Base-by-base conservation (phyloP, 306 rosid species). In the Rubus parviflorus region DNA sequence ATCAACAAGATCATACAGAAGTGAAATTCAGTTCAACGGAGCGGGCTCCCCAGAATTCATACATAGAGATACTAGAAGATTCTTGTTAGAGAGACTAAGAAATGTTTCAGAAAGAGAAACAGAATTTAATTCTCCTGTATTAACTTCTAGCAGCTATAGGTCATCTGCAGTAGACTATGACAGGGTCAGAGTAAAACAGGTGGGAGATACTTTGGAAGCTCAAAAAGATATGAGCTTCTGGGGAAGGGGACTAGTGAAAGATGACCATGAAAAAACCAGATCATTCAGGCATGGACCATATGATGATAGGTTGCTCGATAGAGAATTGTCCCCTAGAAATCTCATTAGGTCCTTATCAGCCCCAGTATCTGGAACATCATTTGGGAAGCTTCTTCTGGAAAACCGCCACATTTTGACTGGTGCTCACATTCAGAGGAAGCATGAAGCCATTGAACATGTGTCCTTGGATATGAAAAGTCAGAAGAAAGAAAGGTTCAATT, bases 361-460 rank as follows among this genome's bases (percentile, higher is more conserved):
- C 42, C 99, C 99, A 35, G 98, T 96, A 64, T 80, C 98, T 42
- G 97, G 99, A 80, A 92, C 98, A 41, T 91, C 99, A 60, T 96
- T 96, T 83, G 98, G 99, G 81, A 96, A 92, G 86, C 99, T 96
- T 82, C 99, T 96, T 82, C 85, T 96, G n/a, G 98, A 92, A 88
- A 97, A 96, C 76, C 90, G 97, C 67, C 97, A 88, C 70, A 53
- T 92, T 80, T 79, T 92, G 77, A 92, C 99, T 2, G 99, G 97
- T 38, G 99, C 88, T 22, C 98, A 92, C 61, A 89, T 96, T 79
- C 89, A 82, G 80, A 88, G 98, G 84, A 96, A 91, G 93, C 96
- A 87, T 58, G 99, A 96, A 88, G 97, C 87, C 72, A 85, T 80
- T 72, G 96, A 86, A 75, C 81, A 84, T 47, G 81, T 72, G 70